Evolutionary conservation across 345 rosid species (phyloP).

Genomic region (Corchorus olitorius): DNA sequence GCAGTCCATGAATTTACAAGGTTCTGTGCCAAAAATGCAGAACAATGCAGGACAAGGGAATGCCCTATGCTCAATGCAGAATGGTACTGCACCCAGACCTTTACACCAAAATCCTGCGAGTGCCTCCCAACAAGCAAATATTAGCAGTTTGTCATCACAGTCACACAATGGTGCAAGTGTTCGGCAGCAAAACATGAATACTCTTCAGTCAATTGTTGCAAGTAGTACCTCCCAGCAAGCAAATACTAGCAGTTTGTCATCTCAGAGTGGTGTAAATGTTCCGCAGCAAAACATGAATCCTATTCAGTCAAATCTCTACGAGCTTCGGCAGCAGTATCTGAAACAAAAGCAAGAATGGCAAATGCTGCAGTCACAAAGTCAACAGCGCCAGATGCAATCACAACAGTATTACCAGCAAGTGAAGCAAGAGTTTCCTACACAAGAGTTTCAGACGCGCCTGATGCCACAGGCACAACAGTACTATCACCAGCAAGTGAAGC

Average conservation of each 20-base stretch:
- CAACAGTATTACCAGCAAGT: slow-evolving; percentile 50
- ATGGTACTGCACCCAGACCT: slow-evolving; percentile 58
- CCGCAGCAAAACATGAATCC: slow-evolving; percentile 61
- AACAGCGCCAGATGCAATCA: slow-evolving; percentile 52
- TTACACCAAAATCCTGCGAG: slow-evolving; percentile 67
- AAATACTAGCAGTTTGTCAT: slow-evolving; percentile 52
- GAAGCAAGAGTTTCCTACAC: slow-evolving; percentile 36
- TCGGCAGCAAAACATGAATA: too few relatives aligned
- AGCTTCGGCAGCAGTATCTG: slow-evolving; percentile 76
- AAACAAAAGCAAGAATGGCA: slow-evolving; percentile 74
- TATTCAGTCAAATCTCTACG: slow-evolving; percentile 63
- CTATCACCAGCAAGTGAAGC: slow-evolving; percentile 51
- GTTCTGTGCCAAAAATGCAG: slow-evolving; percentile 35
- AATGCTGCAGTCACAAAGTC: slow-evolving; percentile 60
- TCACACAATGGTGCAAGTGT: too few relatives aligned
- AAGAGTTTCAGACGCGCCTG: slow-evolving; percentile 6
- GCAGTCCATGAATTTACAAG: slow-evolving; percentile 51
- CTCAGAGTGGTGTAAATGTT: slow-evolving; percentile 65
- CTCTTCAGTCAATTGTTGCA: too few relatives aligned
- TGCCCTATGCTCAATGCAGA: slow-evolving; percentile 62
- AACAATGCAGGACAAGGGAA: slow-evolving; percentile 72
- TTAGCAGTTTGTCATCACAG: too few relatives aligned
- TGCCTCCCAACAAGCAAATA: slow-evolving; percentile 44
- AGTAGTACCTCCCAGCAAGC: slow-evolving; percentile 21
- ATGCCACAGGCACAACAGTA: too few relatives aligned